Evolutionary conservation across 768 basidiomycete species (phyloP), one percentile per base, ranked within the genome.

Genomic region (Lactarius deliciosus): DNA sequence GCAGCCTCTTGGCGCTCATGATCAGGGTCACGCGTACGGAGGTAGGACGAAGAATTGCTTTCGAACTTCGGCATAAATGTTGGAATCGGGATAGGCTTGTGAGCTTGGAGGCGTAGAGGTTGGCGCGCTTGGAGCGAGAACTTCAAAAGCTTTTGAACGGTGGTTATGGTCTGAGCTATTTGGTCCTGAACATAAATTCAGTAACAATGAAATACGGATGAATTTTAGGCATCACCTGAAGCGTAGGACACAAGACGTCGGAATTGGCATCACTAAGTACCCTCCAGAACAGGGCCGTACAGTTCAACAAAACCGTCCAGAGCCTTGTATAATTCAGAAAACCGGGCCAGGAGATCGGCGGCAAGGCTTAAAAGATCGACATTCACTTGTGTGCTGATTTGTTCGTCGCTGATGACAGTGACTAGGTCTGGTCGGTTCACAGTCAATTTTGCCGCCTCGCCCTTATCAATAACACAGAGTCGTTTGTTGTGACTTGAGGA

Each of bases 61-160:
- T 96, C 95, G 77, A 99, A 99, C 75, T 95, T 96, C 73, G 97
- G 97, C 30, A 94, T 83, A 76, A 93, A 95, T 0, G 94, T 85
- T 5, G 94, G 86, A 71, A 99, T 98, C 5, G 97, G 94, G 56
- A 98, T 96, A 0, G 95, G 92, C 76, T 96, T 97, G 81, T 98
- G 96, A 3, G 90, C 83, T 79, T 99, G 97, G 25, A 98, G 83
- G 2, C 77, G 79, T 34, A 99, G 86, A 0, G 97, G 94, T 61
- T 79, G 83, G 43, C 97, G 90, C 0, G 85, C 80, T 76, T 89
- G 84, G 13, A 75, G 79, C 0, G 92, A 79, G 73, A 96, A 92
- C 71, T 86, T 89, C 55, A 96, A 79, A 57, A 94, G 76, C 6
- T 89, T 85, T 43, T 79, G 79, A 2, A 65, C 74, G 36, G 68